Evolutionary conservation across 495 filamentous ascomycete species (phyloP).

Genomic region (Viridothelium virens): DNA sequence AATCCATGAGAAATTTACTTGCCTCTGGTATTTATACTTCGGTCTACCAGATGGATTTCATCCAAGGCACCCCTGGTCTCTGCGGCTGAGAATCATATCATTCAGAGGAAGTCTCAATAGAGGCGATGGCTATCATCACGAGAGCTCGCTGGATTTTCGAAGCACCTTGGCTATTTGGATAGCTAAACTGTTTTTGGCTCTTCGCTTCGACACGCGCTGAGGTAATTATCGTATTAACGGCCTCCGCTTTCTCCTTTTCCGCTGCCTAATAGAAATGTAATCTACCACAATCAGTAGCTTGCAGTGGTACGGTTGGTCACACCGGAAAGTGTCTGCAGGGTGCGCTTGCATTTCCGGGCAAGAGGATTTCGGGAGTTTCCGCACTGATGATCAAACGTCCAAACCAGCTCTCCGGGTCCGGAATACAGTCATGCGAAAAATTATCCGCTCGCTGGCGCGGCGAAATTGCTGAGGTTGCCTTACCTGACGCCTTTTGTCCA

Average conservation of each 20-base stretch:
- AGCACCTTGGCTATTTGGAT: neutral
- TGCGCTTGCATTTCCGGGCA: neutral
- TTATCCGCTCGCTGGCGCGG: too few relatives aligned
- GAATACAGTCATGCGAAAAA: too few relatives aligned
- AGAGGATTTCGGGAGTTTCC: neutral
- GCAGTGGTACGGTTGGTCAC: neutral
- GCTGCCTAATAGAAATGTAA: neutral
- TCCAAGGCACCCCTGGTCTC: neutral
- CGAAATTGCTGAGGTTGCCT: too few relatives aligned
- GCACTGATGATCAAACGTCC: too few relatives aligned
- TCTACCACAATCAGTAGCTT: too few relatives aligned
- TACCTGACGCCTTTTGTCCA: too few relatives aligned
- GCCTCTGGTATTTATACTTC: conserved; percentile 3
- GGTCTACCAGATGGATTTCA: neutral
- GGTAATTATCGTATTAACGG: neutral
- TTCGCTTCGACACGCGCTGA: conserved; percentile 10
- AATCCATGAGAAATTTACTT: neutral
- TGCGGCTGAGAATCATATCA: neutral
- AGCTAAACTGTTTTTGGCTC: conserved; percentile 5
- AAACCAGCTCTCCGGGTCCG: too few relatives aligned
- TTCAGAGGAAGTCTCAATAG: neutral
- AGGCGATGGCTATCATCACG: neutral
- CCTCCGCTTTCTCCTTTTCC: neutral
- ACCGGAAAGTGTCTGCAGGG: neutral
- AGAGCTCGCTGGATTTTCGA: neutral